Percentiles rank a stretch among this genome's conserved stretches.
Evolutionary conservation across 140 eudicot genomes (phyloP).

Genomic region (Stevia rebaudiana): DNA sequence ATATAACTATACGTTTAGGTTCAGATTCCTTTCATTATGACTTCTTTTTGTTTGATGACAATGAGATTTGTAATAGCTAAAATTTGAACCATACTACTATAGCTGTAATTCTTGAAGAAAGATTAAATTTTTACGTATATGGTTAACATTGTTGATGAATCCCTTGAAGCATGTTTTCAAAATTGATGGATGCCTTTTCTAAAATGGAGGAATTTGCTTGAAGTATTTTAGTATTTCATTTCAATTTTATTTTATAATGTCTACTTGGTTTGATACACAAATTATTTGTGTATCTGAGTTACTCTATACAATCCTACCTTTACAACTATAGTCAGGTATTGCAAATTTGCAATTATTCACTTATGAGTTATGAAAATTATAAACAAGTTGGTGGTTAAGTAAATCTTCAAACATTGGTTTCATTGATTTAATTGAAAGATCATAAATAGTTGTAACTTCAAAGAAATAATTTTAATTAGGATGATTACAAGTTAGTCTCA

Average conservation of each 20-base stretch:
- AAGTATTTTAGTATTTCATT: no score
- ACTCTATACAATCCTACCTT: not conserved
- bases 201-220: not conserved
- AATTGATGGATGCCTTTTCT: not conserved
- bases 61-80: not conserved
- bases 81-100: not conserved
- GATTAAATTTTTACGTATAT: not conserved
- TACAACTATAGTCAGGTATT: not conserved
- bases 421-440: not conserved
- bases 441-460: no score
- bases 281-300: not conserved
- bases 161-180: not conserved
- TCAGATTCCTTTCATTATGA: not conserved
- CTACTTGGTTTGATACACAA: not conserved
- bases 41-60: not conserved
- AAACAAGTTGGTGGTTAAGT: not conserved
- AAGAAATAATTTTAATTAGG: no score
- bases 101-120: not conserved
- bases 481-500: no score
- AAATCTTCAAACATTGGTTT: not conserved
- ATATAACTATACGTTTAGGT: not conserved
- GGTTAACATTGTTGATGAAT: not conserved
- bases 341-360: not conserved
- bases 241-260: no score
- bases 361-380: no score